A percentile compares a stretch with the other conserved stretches of the same genome.
These are phyloP conservation scores for Eucalyptus paniculata DNA, from an alignment of 345 rosid genomes.

Conservation along the genomic window DNA sequence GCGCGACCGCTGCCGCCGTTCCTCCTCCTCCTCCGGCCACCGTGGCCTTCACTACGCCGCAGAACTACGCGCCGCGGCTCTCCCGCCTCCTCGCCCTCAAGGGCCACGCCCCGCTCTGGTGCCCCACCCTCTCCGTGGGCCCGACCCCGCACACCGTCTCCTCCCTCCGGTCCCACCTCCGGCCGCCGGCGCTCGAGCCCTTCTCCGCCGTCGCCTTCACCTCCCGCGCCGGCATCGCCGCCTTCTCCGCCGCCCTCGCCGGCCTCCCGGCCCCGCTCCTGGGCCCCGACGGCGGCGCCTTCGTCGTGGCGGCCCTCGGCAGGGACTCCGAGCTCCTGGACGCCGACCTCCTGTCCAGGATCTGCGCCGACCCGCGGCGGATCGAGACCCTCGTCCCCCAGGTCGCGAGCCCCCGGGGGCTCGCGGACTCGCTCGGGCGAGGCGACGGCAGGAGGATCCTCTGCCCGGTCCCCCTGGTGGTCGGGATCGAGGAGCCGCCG, in stretches of 20 bases:
- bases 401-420: conserved; percentile 23
- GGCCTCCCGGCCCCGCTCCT: conserved; percentile 10
- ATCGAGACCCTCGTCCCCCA: conserved; percentile 19
- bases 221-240: conserved; percentile 39
- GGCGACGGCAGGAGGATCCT: conserved; percentile 28
- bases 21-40: neutral
- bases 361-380: conserved; percentile 3
- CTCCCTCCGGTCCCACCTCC: conserved; percentile 14
- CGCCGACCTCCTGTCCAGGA: conserved; percentile 5
- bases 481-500: conserved; percentile 44
- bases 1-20: neutral
- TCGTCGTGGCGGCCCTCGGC: conserved; percentile 34
- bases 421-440: conserved; percentile 22
- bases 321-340: conserved; percentile 34
- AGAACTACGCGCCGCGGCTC: conserved; percentile 34
- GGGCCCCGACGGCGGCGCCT: conserved; percentile 1
- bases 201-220: conserved; percentile 43
- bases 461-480: conserved; percentile 38
- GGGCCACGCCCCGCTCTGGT: conserved; percentile 35
- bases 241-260: conserved; percentile 12
- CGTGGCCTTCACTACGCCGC: conserved; percentile 45
- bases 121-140: conserved; percentile 36
- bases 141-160: conserved; percentile 10
- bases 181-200: conserved; percentile 13
- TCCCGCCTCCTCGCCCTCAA: conserved; percentile 20